These are phyloP conservation scores for Massariosphaeria phaeospora DNA, from an alignment of 495 filamentous ascomycete genomes.

Conservation along the genomic window DNA sequence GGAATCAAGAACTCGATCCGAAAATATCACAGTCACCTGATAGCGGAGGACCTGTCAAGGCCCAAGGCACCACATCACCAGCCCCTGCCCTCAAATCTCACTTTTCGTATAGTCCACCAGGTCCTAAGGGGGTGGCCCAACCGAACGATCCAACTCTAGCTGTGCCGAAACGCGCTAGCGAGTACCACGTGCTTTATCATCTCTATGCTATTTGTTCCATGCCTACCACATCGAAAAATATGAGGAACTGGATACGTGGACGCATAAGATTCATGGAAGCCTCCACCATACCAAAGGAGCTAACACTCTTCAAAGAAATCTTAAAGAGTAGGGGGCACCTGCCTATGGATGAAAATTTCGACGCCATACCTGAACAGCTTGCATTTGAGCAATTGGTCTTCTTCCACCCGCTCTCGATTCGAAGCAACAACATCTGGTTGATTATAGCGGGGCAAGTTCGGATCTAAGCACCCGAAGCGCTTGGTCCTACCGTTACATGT, in stretches of 20 bases:
- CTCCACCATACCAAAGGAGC: neutral
- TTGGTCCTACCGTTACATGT: too few relatives aligned
- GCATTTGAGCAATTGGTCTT: too few relatives aligned
- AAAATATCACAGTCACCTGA: neutral
- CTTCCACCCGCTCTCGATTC: too few relatives aligned
- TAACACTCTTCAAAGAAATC: constrained; percentile 8
- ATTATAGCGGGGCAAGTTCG: too few relatives aligned
- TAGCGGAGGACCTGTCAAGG: neutral
- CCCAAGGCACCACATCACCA: neutral
- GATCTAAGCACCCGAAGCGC: too few relatives aligned
- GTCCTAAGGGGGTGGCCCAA: neutral
- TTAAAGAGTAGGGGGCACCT: constrained; percentile 6
- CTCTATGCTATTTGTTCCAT: neutral
- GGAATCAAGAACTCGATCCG: neutral
- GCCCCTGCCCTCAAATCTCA: neutral
- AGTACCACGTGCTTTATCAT: constrained; percentile 11
- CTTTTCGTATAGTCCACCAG: neutral
- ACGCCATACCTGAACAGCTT: too few relatives aligned
- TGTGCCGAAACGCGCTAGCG: neutral
- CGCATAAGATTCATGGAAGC: constrained; percentile 9
- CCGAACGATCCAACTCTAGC: neutral
- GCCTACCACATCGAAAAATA: neutral
- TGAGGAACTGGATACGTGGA: constrained; percentile 4
- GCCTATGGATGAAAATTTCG: too few relatives aligned
- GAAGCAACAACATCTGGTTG: too few relatives aligned